phyloP scores from a whole-genome alignment of 257 asterid species.

The Vinca minor region DNA sequence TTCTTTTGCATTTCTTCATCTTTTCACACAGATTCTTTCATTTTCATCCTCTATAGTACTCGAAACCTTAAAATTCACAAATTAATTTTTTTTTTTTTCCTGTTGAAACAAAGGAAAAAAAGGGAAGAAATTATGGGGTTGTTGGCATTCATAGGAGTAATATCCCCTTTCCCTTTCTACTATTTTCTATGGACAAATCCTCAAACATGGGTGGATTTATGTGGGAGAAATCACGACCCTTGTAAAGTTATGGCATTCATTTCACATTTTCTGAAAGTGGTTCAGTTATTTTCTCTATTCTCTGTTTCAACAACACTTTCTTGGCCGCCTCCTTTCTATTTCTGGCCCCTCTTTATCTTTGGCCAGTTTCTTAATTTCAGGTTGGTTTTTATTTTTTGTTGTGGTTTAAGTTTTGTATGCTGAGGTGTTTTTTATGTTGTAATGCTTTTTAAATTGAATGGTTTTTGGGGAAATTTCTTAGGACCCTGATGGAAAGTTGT shows the following conservation, averaged over 20 bases:
- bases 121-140: constrained; percentile 49
- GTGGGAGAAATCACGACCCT: constrained; percentile 70
- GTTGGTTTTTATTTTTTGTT: constrained; percentile 20
- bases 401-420: neutral
- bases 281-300: constrained; percentile 55
- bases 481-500: too few species aligned
- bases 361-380: constrained; percentile 93
- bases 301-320: constrained; percentile 63
- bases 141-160: constrained; percentile 53
- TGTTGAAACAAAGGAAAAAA: neutral
- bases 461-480: too few species aligned
- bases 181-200: constrained; percentile 82
- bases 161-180: constrained; percentile 90
- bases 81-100: too few species aligned
- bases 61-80: too few species aligned
- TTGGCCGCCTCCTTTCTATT: constrained; percentile 89
- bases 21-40: too few species aligned
- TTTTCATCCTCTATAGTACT: too few species aligned
- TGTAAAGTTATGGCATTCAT: constrained; percentile 63
- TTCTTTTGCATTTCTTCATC: too few species aligned
- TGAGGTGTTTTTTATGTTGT: neutral
- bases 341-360: too few species aligned
- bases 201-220: constrained; percentile 67
- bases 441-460: too few species aligned
- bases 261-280: constrained; percentile 58